Evolutionary conservation across 208 protist genomes (phyloP), one percentile per base, ranked within the genome.

Genomic region (Plasmodiophora brassicae): DNA sequence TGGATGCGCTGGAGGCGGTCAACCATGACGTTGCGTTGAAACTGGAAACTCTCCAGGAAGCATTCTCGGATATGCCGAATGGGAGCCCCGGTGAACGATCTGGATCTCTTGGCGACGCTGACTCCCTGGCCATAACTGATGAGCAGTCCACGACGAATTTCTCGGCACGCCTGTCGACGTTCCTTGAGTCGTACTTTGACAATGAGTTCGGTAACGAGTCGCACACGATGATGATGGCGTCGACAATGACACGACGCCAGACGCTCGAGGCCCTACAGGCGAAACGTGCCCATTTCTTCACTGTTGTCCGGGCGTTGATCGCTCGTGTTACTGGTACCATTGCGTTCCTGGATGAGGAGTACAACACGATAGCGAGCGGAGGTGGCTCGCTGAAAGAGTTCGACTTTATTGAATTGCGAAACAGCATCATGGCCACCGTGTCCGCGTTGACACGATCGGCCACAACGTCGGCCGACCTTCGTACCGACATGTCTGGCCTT

Each of bases 231-330:
- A n/a, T 78, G 14, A 5, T 32, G 20, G n/a, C n/a, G 5, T 78
- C 65, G 20, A 38, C 5, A 78, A 38, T 78, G n/a, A 78, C 65
- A 5, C 5, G n/a, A 78, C 32, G 41, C 32, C 65, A 78, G n/a
- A 78, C 65, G 65, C 41, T n/a, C 32, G 65, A 78, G n/a, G 65
- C 65, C 5, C n/a, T 78, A 38, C 32, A 5, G 5, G 20, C 65
- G 41, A 78, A 78, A 38, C 5, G 65, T 14, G 32, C 32, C 5
- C 65, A 78, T 38, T 78, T 78, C n/a, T 78, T 78, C 41, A 78
- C 65, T 38, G 65, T 78, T n/a, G 41, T 78, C 41, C 65, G 65
- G n/a, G 65, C 65, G n/a, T 32, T 78, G 65, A 78, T 78, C n/a
- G 41, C 65, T 78, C 65, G 65, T 36, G 32, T 78, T 5, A 78